Conservation (phyloP, 306 rosid genomes). For the Oxytropis ochrocephala region DNA sequence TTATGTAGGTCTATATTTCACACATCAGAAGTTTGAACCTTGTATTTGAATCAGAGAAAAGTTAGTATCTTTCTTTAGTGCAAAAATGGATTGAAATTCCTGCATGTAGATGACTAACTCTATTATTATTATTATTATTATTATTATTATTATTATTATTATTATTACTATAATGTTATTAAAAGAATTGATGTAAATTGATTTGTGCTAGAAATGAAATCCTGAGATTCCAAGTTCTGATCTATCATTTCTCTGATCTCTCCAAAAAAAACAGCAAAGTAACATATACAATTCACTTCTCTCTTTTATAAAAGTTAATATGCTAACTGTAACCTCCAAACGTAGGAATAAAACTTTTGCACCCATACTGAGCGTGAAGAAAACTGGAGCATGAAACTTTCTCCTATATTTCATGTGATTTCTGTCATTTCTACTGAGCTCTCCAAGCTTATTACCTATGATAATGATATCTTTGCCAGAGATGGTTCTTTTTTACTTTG, state of each 20-base stretch:
- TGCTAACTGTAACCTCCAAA: background rate
- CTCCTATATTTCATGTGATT: background rate
- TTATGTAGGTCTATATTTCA: background rate
- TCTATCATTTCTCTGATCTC: background rate
- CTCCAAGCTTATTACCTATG: background rate
- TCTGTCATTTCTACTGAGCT: background rate
- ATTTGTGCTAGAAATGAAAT: background rate
- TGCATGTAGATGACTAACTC: background rate
- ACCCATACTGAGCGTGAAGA: background rate
- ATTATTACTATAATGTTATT: background rate
- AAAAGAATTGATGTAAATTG: background rate
- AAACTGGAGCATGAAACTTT: slow-evolving; percentile 1
- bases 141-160: too few species aligned
- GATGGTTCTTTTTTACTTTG: background rate
- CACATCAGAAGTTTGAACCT: background rate
- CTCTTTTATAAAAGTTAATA: background rate
- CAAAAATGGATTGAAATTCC: background rate
- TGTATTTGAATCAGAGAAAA: background rate
- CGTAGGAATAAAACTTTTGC: background rate
- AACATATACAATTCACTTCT: background rate
- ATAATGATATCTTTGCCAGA: background rate
- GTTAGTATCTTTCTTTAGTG: background rate
- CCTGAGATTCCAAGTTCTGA: background rate
- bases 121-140: background rate
- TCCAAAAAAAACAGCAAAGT: background rate